phyloP scores from a whole-genome alignment of 2,329 filamentous ascomycete species.

The Paecilomyces sp. region DNA sequence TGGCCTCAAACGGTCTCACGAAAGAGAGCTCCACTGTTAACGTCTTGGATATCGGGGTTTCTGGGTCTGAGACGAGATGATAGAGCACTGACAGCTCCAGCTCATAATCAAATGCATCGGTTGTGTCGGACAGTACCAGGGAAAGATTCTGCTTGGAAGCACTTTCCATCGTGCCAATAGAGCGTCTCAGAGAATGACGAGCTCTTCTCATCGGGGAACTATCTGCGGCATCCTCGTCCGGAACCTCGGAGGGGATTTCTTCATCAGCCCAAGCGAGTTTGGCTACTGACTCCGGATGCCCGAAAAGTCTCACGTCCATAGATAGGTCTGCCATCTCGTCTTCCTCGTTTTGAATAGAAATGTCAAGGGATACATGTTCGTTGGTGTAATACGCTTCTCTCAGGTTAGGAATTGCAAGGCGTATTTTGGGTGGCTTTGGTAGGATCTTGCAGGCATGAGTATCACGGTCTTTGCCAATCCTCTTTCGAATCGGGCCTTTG shows the following conservation, averaged over 20 bases:
- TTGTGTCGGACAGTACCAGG: constrained; percentile 46
- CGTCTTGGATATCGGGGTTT: constrained; percentile 72
- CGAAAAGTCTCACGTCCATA: constrained; percentile 62
- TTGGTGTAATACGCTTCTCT: constrained; percentile 76
- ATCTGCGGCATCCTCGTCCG: constrained; percentile 10
- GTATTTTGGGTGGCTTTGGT: constrained; percentile 87
- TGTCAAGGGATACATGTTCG: constrained; percentile 61
- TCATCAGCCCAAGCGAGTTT: constrained; percentile 41
- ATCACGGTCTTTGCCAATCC: constrained; percentile 39
- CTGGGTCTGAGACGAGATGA: constrained; percentile 68
- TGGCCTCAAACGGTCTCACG: constrained; percentile 81
- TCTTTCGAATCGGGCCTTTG: constrained; percentile 27
- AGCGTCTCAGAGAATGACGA: constrained; percentile 24
- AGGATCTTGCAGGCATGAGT: constrained; percentile 61
- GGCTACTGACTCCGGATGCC: constrained; percentile 43
- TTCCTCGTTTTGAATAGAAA: constrained; percentile 75
- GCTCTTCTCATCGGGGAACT: constrained; percentile 20
- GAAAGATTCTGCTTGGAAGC: constrained; percentile 22
- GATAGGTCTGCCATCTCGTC: constrained; percentile 68
- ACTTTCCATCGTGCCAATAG: constrained; percentile 28
- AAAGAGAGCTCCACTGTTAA: constrained; percentile 63
- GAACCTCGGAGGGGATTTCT: constrained; percentile 14
- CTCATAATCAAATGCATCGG: constrained; percentile 53
- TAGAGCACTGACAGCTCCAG: constrained; percentile 70
- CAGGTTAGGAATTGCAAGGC: constrained; percentile 58